A percentile compares a stretch with the other conserved stretches of the same genome.
phyloP scores from a whole-genome alignment of 495 filamentous ascomycete species.

The Talaromyces stipitatus region DNA sequence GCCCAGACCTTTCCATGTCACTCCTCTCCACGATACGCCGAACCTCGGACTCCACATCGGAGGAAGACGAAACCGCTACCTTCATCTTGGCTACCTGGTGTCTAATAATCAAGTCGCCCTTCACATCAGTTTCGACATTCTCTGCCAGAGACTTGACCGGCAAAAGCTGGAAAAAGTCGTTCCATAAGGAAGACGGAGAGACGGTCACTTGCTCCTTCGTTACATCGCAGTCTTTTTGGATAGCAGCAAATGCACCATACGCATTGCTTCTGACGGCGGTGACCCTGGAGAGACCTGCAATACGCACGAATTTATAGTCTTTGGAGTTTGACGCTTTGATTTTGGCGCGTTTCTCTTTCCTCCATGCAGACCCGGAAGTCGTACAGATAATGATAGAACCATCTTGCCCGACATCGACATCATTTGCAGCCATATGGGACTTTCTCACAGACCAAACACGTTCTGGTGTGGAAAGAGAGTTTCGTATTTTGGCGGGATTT shows the following conservation, averaged over 20 bases:
- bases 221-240: slow-evolving; percentile 79
- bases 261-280: slow-evolving; percentile 76
- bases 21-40: slow-evolving; percentile 24
- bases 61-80: slow-evolving; percentile 40
- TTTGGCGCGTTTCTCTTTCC: slow-evolving; percentile 69
- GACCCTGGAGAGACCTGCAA: slow-evolving; percentile 79
- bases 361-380: slow-evolving; percentile 86
- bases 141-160: slow-evolving; percentile 43
- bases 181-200: slow-evolving; percentile 57
- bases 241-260: slow-evolving; percentile 81
- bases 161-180: slow-evolving; percentile 62
- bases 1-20: slow-evolving; percentile 12
- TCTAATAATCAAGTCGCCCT: slow-evolving; percentile 11
- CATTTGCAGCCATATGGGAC: slow-evolving; percentile 74
- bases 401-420: slow-evolving; percentile 84
- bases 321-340: slow-evolving; percentile 61
- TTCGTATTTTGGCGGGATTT: slow-evolving; percentile 78
- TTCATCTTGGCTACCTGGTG: slow-evolving; percentile 22
- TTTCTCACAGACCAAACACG: slow-evolving; percentile 78
- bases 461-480: slow-evolving; percentile 64
- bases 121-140: slow-evolving; percentile 15
- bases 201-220: slow-evolving; percentile 66
- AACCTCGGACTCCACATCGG: slow-evolving; percentile 51
- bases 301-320: slow-evolving; percentile 90
- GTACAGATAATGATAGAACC: slow-evolving; percentile 94